These are phyloP conservation scores for Aschersonia sp. DNA, from an alignment of 2,329 filamentous ascomycete genomes.

Conservation along the genomic window DNA sequence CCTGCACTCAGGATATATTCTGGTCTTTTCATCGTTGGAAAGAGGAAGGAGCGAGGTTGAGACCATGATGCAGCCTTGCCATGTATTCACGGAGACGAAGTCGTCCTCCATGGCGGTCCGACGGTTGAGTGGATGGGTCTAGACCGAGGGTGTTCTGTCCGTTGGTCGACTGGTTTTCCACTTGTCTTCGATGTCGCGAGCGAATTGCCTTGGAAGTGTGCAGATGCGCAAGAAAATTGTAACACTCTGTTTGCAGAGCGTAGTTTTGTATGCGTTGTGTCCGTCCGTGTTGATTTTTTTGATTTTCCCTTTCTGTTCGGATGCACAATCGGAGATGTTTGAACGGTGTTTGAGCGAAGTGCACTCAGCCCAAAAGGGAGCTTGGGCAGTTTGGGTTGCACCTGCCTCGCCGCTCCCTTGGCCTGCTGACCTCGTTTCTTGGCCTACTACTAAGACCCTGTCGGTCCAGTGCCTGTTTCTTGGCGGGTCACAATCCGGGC, in stretches of 20 bases:
- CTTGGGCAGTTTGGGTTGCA: background rate
- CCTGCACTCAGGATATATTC: background rate
- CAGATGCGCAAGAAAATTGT: too few species aligned
- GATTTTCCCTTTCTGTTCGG: background rate
- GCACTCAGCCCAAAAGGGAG: background rate
- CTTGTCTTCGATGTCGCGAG: too few species aligned
- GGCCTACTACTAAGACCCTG: background rate
- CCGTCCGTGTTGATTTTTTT: background rate
- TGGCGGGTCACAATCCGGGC: background rate
- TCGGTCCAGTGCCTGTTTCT: background rate
- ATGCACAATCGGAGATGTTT: background rate
- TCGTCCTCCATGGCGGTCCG: slow-evolving; percentile 2
- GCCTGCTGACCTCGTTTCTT: background rate
- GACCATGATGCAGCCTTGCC: slow-evolving; percentile 3
- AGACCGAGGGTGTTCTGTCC: background rate
- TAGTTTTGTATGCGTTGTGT: too few species aligned
- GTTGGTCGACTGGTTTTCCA: background rate
- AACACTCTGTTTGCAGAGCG: too few species aligned
- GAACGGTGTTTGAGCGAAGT: background rate
- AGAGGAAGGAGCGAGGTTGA: slow-evolving; percentile 2
- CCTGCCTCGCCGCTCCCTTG: background rate
- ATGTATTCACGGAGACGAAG: slow-evolving; percentile 2
- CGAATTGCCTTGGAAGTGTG: too few species aligned
- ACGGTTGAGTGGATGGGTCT: background rate
- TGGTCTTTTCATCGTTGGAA: slow-evolving; percentile 1